Percentiles rank a stretch among this genome's conserved stretches.
These are phyloP conservation scores for Fusarium annulatum DNA, from an alignment of 2,329 filamentous ascomycete species.

Conservation along the genomic window DNA sequence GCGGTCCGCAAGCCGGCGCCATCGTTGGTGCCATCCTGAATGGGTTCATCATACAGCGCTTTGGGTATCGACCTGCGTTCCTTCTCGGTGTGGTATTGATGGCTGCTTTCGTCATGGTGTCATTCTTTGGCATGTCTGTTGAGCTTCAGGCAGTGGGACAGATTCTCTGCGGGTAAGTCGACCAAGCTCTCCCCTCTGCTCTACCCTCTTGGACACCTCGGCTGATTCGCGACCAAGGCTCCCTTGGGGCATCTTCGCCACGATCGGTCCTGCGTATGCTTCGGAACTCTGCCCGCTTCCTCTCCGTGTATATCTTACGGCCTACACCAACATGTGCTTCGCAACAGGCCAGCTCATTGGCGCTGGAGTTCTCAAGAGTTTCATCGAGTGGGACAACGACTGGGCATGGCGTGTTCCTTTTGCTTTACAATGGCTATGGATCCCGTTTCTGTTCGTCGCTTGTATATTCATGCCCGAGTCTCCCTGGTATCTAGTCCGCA, in stretches of 20 bases:
- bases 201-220: rapidly evolving
- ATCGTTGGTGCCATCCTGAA: not conserved
- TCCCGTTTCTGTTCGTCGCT: not conserved
- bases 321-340: not conserved
- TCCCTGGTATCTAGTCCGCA: not conserved
- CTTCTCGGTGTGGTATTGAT: not conserved
- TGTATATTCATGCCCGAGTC: not conserved
- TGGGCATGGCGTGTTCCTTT: not conserved
- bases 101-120: not conserved
- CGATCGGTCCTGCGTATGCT: not conserved
- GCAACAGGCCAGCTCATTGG: not conserved
- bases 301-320: not conserved
- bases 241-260: not conserved
- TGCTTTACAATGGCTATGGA: not conserved
- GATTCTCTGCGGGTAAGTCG: not conserved
- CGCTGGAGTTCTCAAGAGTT: not conserved
- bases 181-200: not conserved
- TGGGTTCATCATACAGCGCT: not conserved
- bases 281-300: not conserved
- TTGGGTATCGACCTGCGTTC: not conserved
- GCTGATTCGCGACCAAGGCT: not conserved
- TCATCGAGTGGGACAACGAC: not conserved
- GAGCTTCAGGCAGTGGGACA: not conserved
- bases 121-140: not conserved
- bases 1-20: not conserved